Evolutionary conservation across 208 protist genomes (phyloP), one percentile per base, ranked within the genome.

Genomic region (Spongospora subterranea): DNA sequence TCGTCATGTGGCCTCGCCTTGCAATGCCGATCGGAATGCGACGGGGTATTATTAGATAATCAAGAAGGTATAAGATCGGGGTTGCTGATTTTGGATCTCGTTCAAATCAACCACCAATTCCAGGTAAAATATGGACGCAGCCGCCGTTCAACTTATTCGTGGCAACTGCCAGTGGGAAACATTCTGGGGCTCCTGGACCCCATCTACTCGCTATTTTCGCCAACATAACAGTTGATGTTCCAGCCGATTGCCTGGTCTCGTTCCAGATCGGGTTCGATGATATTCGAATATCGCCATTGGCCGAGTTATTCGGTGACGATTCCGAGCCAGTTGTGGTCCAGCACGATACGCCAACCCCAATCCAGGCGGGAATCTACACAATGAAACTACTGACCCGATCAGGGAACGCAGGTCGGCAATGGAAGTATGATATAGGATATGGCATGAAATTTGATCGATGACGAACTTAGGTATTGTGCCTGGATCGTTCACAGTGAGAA

Each of bases 381-480:
- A 6, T 82, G 71, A 35, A 35, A 35, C 17, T 24, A 24, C 24
- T 60, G 13, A 60, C 50, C 24, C 6, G 50, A 60, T 60, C 13
- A 29, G 50, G 50, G 24, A 29, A 6, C 50, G 24, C 24, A 60
- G 6, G 50, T 6, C 24, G 50, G 24, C 50, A 6, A 60, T 60
- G 24, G 50, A 6, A 60, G 50, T 60, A 29, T 6, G 6, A 6
- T 60, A 29, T 6, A 24, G 50, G 24, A 60, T 60, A 60, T 60
- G 50, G 50, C 24, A 60, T 24, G 6, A 24, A 60, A 24, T 60
- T 60, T 60, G 13, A 29, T 60, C 13, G 24, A 60, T n/a, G n/a
- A n/a, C n/a, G n/a, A n/a, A n/a, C n/a, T n/a, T n/a, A 82, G 71
- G 71, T 43, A 43, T 82, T 39, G 6, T n/a, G 40, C 71, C 71